A percentile compares a stretch with the other conserved stretches of the same genome.
phyloP scores from a whole-genome alignment of 2,329 filamentous ascomycete genomes.

The Ophiostoma perfectum region DNA sequence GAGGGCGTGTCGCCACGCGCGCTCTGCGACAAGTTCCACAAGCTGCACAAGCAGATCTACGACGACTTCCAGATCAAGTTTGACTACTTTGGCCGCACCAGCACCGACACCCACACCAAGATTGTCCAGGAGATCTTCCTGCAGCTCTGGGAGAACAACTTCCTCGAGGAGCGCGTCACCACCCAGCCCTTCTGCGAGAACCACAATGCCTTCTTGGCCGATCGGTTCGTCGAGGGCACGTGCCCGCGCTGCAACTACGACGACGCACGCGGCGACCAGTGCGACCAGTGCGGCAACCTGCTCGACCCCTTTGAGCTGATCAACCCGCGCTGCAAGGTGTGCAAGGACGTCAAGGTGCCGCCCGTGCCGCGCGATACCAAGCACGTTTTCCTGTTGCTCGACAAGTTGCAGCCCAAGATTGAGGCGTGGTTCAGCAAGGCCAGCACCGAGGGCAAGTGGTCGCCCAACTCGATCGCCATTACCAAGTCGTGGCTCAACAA shows the following conservation, averaged over 20 bases:
- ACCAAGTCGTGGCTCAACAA: slow-evolving; percentile 77
- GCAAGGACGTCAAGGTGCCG: slow-evolving; percentile 72
- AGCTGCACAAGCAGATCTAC: slow-evolving; percentile 82
- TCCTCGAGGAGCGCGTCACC: slow-evolving; percentile 78
- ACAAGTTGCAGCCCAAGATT: slow-evolving; percentile 73
- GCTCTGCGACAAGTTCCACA: slow-evolving; percentile 88
- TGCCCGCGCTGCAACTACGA: slow-evolving; percentile 68
- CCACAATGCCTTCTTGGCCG: slow-evolving; percentile 70
- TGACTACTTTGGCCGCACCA: slow-evolving; percentile 90
- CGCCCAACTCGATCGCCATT: slow-evolving; percentile 67
- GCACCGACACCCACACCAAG: slow-evolving; percentile 79
- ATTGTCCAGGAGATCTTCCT: slow-evolving; percentile 90
- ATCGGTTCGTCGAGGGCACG: slow-evolving; percentile 75
- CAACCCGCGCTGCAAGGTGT: slow-evolving; percentile 91
- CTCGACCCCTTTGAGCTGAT: slow-evolving; percentile 69
- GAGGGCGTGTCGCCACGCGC: slow-evolving; percentile 70
- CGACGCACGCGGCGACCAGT: slow-evolving; percentile 65
- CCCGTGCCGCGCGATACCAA: slow-evolving; percentile 78
- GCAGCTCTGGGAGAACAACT: slow-evolving; percentile 83
- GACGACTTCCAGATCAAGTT: slow-evolving; percentile 95
- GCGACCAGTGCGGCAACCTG: slow-evolving; percentile 60
- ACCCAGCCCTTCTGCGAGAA: slow-evolving; percentile 76
- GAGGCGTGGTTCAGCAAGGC: slow-evolving; percentile 71
- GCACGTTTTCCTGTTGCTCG: slow-evolving; percentile 82
- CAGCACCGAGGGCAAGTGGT: slow-evolving; percentile 70